A percentile compares a stretch with the other conserved stretches of the same genome.
These are phyloP conservation scores for Discostella pseudostelligera DNA, from an alignment of 108 stramenopile species.

Conservation along the genomic window DNA sequence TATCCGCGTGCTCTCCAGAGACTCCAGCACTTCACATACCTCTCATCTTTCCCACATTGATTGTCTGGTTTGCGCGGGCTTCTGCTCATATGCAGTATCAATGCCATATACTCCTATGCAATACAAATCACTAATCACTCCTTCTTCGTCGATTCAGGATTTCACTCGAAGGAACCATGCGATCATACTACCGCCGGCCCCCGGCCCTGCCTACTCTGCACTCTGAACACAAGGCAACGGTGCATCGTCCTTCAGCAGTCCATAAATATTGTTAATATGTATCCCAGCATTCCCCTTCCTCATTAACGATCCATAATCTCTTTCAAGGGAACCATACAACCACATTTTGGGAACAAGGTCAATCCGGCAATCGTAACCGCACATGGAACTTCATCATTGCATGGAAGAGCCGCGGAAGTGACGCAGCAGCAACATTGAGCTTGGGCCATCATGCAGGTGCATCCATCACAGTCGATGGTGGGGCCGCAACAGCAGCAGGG, in stretches of 20 bases:
- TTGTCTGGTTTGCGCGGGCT: too few species aligned
- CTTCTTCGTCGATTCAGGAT: too few species aligned
- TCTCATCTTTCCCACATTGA: too few species aligned
- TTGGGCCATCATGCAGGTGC: conserved; percentile 56
- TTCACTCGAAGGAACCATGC: not conserved
- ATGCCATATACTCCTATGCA: too few species aligned
- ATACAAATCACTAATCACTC: too few species aligned
- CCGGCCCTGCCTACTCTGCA: too few species aligned
- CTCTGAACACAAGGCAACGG: too few species aligned
- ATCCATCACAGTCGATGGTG: conserved; percentile 50
- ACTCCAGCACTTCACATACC: too few species aligned
- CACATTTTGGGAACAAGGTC: conserved; percentile 62
- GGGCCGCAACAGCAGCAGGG: conserved; percentile 55
- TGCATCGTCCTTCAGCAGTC: too few species aligned
- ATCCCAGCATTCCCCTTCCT: not conserved
- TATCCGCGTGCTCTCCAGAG: too few species aligned
- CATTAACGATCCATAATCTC: conserved; percentile 46
- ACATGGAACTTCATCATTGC: conserved; percentile 75
- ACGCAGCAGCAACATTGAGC: conserved; percentile 68
- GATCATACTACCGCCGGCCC: not conserved
- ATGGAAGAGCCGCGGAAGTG: conserved; percentile 62
- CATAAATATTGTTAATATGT: not conserved
- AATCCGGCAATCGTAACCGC: conserved; percentile 55
- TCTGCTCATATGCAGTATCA: too few species aligned
- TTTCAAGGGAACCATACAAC: conserved; percentile 50